Evolutionary conservation across 371 early-diverging fungal genomes (phyloP).

Genomic region (Dipsacomyces acuminosporus): DNA sequence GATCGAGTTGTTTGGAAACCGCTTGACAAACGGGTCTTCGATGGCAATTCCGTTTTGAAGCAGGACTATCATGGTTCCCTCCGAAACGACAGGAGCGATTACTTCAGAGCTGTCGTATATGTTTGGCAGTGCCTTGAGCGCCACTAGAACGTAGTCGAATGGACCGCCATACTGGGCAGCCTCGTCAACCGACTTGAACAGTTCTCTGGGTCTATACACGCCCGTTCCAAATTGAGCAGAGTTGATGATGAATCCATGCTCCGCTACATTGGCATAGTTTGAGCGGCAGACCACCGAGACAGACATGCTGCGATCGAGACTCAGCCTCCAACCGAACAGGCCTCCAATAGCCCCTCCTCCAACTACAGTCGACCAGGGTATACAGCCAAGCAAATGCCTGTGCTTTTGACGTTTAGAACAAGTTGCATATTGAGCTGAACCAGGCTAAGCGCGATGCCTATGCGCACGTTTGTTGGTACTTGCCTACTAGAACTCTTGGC

Average conservation of each 20-base stretch:
- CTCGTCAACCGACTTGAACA: slow-evolving; percentile 55
- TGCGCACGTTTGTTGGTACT: too few relatives aligned
- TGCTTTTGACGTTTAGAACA: neutral
- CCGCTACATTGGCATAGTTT: slow-evolving; percentile 61
- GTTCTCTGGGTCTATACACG: slow-evolving; percentile 55
- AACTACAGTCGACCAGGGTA: slow-evolving; percentile 47
- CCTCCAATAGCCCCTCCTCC: slow-evolving; percentile 81
- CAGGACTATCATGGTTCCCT: slow-evolving; percentile 62
- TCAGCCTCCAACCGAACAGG: slow-evolving; percentile 67
- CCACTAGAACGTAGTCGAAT: slow-evolving; percentile 72
- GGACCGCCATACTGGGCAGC: slow-evolving; percentile 39
- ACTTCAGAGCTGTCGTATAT: slow-evolving; percentile 59
- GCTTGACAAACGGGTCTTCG: slow-evolving; percentile 61
- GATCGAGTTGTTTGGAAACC: slow-evolving; percentile 63
- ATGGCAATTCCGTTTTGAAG: slow-evolving; percentile 88
- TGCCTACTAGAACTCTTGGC: slow-evolving; percentile 30
- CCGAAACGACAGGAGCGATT: slow-evolving; percentile 58
- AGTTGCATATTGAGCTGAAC: too few relatives aligned
- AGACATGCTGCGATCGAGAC: slow-evolving; percentile 48
- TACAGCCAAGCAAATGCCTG: neutral
- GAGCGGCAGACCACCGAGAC: slow-evolving; percentile 80
- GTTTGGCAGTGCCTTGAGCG: slow-evolving; percentile 70
- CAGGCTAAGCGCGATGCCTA: too few relatives aligned
- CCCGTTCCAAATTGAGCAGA: slow-evolving; percentile 64
- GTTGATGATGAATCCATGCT: slow-evolving; percentile 59